phyloP scores from a whole-genome alignment of 208 protist species.

The Leishmania tropica region DNA sequence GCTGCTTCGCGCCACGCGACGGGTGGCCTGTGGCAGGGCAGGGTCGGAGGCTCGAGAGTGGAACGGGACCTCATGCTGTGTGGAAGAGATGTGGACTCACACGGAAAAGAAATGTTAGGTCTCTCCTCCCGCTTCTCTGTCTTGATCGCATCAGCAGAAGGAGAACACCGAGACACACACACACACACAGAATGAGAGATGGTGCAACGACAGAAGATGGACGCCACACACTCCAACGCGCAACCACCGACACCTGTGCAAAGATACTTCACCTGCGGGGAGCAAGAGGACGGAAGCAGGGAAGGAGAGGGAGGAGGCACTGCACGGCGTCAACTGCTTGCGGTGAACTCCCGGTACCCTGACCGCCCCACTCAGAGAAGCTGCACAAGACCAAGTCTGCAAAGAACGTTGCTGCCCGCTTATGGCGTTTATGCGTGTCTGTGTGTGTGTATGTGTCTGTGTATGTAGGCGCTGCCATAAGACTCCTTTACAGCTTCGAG shows the following conservation, averaged over 20 bases:
- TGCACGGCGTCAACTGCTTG: slow-evolving; percentile 1
- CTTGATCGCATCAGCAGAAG: too few relatives aligned
- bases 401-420: neutral
- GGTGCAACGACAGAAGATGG: too few relatives aligned
- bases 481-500: slow-evolving; percentile 72
- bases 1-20: too few relatives aligned
- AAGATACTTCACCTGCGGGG: neutral
- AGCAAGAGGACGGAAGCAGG: neutral
- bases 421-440: neutral
- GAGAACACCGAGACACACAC: too few relatives aligned
- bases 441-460: slow-evolving; percentile 7
- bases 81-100: too few relatives aligned
- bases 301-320: neutral
- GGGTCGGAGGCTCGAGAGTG: too few relatives aligned
- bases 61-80: too few relatives aligned
- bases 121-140: too few relatives aligned
- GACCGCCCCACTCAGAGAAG: neutral
- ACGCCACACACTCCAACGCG: too few relatives aligned
- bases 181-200: neutral
- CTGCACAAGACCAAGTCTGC: neutral
- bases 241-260: neutral
- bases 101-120: too few relatives aligned
- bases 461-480: slow-evolving; percentile 3
- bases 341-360: neutral
- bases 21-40: too few relatives aligned